Percentiles rank a stretch among this genome's conserved stretches.
These are phyloP conservation scores for Panicum virgatum DNA, from an alignment of 202 grass and related monocot species.

Conservation along the genomic window DNA sequence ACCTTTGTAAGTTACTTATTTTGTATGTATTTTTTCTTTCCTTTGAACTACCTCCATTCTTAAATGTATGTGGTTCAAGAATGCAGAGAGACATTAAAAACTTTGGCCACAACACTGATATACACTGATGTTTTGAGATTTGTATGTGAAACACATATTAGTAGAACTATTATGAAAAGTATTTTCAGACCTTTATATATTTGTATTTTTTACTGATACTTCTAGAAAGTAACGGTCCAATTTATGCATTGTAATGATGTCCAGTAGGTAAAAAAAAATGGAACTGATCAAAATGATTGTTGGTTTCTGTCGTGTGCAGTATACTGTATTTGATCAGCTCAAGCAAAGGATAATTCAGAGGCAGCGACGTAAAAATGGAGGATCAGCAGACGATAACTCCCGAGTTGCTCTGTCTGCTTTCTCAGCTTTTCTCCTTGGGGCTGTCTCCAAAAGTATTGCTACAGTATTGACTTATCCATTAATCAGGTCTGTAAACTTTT, in stretches of 20 bases:
- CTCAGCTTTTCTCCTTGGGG: conserved; percentile 83
- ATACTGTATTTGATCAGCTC: conserved; percentile 96
- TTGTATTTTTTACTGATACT: background rate
- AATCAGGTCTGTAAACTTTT: conserved; percentile 68
- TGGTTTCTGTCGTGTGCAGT: conserved; percentile 54
- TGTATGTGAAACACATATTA: background rate
- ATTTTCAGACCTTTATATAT: background rate
- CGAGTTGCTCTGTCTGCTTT: conserved; percentile 80
- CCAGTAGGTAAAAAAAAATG: background rate
- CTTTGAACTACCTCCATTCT: background rate
- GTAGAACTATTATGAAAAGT: conserved; percentile 1
- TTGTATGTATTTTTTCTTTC: background rate
- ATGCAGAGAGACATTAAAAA: background rate
- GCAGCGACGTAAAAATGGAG: conserved; percentile 42
- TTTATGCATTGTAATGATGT: background rate
- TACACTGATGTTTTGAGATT: background rate
- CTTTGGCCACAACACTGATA: background rate
- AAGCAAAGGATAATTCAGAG: conserved; percentile 67
- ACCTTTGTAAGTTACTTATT: background rate
- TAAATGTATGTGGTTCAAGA: background rate
- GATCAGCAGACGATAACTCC: conserved; percentile 48
- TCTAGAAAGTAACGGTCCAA: background rate
- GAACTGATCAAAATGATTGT: background rate
- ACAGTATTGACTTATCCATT: conserved; percentile 91
- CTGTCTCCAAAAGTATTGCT: conserved; percentile 85